phyloP scores from a whole-genome alignment of 805 yeast genomes.

The Candida easanensis region DNA sequence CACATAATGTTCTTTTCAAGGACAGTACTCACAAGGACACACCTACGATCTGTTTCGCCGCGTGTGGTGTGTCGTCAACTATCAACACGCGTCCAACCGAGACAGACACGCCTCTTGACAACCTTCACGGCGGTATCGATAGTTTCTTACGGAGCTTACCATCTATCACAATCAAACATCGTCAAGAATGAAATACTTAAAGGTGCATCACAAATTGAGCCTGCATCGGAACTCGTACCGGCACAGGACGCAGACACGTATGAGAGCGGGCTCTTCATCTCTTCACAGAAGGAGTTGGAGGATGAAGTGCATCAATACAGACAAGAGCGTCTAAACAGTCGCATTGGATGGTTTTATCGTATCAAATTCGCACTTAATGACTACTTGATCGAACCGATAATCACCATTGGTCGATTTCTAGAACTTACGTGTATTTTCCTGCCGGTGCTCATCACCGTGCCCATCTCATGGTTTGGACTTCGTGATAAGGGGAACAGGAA shows the following conservation, averaged over 20 bases:
- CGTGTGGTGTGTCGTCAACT: too few relatives aligned
- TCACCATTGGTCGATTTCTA: constrained; percentile 64
- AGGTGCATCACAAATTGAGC: constrained; percentile 12
- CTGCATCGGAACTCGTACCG: constrained; percentile 29
- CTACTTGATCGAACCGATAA: constrained; percentile 63
- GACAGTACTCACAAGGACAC: too few relatives aligned
- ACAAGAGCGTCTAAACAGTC: constrained; percentile 16
- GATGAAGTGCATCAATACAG: constrained; percentile 37
- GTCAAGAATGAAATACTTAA: constrained; percentile 12
- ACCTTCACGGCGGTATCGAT: neutral
- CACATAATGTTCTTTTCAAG: too few relatives aligned
- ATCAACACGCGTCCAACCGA: neutral
- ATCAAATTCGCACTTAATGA: constrained; percentile 48
- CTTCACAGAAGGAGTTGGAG: constrained; percentile 56
- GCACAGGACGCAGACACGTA: constrained; percentile 57
- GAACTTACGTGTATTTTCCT: constrained; percentile 64
- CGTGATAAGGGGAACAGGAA: constrained; percentile 37
- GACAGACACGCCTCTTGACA: neutral
- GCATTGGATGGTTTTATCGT: constrained; percentile 33
- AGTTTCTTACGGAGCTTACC: neutral
- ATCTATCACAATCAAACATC: neutral
- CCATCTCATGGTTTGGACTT: constrained; percentile 42
- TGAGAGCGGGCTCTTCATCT: constrained; percentile 60
- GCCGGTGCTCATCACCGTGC: constrained; percentile 67
- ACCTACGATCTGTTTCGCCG: too few relatives aligned